Conservation (phyloP, 2,329 filamentous ascomycete species). For the Colletotrichum cordylinicola region DNA sequence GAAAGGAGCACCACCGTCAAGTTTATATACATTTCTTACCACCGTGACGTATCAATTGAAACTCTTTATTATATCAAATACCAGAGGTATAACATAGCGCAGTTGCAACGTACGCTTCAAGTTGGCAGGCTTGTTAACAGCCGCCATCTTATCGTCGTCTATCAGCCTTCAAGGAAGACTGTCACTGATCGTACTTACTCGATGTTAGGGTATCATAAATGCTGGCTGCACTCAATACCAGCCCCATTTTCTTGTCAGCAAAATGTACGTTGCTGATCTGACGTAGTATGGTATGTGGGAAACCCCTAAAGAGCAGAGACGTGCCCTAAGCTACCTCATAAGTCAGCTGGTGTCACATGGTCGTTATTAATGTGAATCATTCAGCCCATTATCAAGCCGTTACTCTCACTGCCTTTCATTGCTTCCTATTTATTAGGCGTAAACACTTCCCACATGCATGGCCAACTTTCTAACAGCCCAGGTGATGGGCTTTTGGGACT, state of each 20-base stretch:
- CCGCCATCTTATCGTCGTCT: neutral
- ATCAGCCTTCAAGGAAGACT: neutral
- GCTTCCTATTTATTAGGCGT: rapidly evolving
- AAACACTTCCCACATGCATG: neutral
- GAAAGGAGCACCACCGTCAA: neutral
- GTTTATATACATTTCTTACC: rapidly evolving
- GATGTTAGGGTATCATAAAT: neutral
- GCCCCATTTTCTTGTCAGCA: no score
- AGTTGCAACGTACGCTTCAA: no score
- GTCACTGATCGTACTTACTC: neutral
- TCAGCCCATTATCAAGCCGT: neutral
- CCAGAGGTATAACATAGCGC: no score
- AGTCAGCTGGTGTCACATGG: rapidly evolving
- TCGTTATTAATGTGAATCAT: neutral
- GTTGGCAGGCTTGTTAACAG: no score
- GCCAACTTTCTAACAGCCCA: rapidly evolving
- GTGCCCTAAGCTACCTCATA: rapidly evolving
- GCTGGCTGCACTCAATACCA: no score
- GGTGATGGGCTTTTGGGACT: neutral
- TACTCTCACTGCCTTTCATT: neutral
- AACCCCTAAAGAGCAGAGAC: rapidly evolving
- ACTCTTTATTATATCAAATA: no score
- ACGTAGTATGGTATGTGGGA: neutral
- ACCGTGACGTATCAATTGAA: neutral
- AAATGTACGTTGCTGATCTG: no score